Evolutionary conservation across 306 rosid genomes (phyloP).

Genomic region (Begonia masoniana): DNA sequence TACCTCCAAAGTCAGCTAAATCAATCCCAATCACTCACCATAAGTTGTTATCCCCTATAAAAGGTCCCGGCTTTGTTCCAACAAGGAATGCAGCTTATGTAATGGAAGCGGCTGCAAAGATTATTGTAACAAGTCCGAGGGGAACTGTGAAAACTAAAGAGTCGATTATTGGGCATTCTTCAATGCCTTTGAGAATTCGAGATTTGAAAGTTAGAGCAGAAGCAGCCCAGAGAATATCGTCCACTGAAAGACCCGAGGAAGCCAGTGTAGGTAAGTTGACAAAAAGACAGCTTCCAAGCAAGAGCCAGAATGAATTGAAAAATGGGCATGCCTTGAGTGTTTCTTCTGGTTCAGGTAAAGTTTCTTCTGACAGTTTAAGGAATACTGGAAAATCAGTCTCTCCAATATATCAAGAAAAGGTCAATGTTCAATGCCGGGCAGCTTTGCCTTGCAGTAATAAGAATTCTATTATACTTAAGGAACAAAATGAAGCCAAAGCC

Average conservation of each 20-base stretch:
- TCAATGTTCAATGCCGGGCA: constrained; percentile 31
- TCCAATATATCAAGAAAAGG: constrained; percentile 30
- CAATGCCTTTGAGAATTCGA: constrained; percentile 65
- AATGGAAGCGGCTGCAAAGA: constrained; percentile 89
- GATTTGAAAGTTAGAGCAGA: constrained; percentile 71
- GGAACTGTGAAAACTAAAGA: constrained; percentile 31
- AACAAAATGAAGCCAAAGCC: constrained; percentile 31
- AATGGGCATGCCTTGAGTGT: constrained; percentile 25
- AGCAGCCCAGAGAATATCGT: constrained; percentile 43
- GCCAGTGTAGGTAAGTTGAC: constrained; percentile 12
- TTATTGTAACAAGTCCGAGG: constrained; percentile 71
- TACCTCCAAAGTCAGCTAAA: constrained; percentile 88
- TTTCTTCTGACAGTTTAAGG: constrained; percentile 16
- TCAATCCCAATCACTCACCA: constrained; percentile 75
- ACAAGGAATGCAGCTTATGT: constrained; percentile 43
- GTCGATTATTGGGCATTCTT: constrained; percentile 36
- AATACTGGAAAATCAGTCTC: constrained; percentile 47
- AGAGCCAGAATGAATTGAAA: constrained; percentile 27
- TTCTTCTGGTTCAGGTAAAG: constrained; percentile 28
- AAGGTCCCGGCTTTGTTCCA: constrained; percentile 46
- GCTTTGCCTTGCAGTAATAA: constrained; percentile 23
- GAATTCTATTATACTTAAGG: constrained; percentile 30
- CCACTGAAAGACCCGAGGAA: constrained; percentile 20
- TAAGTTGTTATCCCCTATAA: constrained; percentile 76
- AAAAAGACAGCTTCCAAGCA: constrained; percentile 25